Base-by-base conservation (phyloP, 2,329 filamentous ascomycete species). In the Fusarium mundagurra region DNA sequence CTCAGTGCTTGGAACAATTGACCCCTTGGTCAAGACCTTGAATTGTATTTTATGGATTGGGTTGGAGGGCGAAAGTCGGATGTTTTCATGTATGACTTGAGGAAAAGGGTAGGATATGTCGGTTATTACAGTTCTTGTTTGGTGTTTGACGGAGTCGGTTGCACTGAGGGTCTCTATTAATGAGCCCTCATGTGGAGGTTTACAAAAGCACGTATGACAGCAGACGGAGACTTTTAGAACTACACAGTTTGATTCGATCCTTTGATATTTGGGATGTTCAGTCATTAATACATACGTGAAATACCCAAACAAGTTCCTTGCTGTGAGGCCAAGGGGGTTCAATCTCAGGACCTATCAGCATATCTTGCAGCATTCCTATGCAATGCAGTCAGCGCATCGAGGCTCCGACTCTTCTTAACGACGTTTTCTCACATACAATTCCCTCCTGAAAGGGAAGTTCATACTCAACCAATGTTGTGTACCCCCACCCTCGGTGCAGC, bases 401-500 rank as follows among this genome's bases (percentile, higher is more conserved):
- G 36, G 16, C 27, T 20, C n/a, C 27, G 33, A 55, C 29, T 29
- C 27, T 29, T 41, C 36, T 43, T 5, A 61, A 22, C 36, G 33
- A 24, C 39, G 48, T 41, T 36, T 50, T 22, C 41, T 68, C 39
- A 45, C n/a, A 57, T 34, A 62, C 18, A 38, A 33, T 29, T 51
- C 29, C 41, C 31, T 57, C 38, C 53, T 48, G 33, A 33, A 70
- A 34, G 43, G 45, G 36, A 66, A 43, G 61, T 24, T 60, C 64
- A 64, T 47, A 34, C 50, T 64, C 47, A 61, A 48, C 44, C 45
- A 33, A 63, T 63, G 69, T 13, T 50, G 66, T 47, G 66, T 65
- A 41, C 67, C 73, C 76, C 76, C 71, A 76, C 69, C 41, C 44
- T 57, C 29, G 53, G 51, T 50, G 43, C 64, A 74, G 76, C 73